Percentiles rank a stretch among this genome's conserved stretches.
Evolutionary conservation across 2,329 filamentous ascomycete species (phyloP).

Genomic region (Trichoderma guizhouense): DNA sequence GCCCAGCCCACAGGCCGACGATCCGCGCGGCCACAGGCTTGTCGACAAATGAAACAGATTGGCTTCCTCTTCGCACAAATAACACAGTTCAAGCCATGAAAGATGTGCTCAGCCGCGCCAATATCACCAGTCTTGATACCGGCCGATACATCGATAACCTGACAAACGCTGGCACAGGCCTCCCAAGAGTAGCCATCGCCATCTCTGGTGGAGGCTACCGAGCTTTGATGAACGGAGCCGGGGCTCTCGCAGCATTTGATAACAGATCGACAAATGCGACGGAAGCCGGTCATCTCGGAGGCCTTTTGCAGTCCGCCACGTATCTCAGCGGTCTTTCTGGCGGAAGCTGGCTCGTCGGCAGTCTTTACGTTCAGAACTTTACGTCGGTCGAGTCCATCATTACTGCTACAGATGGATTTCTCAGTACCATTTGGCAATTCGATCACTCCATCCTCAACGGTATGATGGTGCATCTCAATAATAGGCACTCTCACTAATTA

Average conservation of each 20-base stretch:
- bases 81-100: slow-evolving; percentile 22
- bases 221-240: slow-evolving; percentile 73
- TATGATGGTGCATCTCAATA: background rate
- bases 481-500: fast-evolving
- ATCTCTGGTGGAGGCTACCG: slow-evolving; percentile 77
- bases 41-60: slow-evolving; percentile 22
- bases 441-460: slow-evolving; percentile 37
- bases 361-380: slow-evolving; percentile 73
- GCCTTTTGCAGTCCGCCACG: slow-evolving; percentile 70
- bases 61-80: slow-evolving; percentile 21
- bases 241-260: slow-evolving; percentile 71
- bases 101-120: slow-evolving; percentile 19
- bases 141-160: slow-evolving; percentile 21
- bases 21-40: slow-evolving; percentile 21
- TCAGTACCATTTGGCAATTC: slow-evolving; percentile 36
- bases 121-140: slow-evolving; percentile 22
- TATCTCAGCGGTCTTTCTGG: slow-evolving; percentile 73
- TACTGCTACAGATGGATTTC: slow-evolving; percentile 27
- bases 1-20: slow-evolving; percentile 19
- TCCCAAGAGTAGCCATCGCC: slow-evolving; percentile 62
- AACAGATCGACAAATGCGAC: slow-evolving; percentile 61
- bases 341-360: slow-evolving; percentile 73
- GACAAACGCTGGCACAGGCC: slow-evolving; percentile 14
- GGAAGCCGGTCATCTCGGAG: slow-evolving; percentile 51
- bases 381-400: slow-evolving; percentile 53